Evolutionary conservation across 2,329 filamentous ascomycete genomes (phyloP).

Genomic region (Neonectria neomacrospora): DNA sequence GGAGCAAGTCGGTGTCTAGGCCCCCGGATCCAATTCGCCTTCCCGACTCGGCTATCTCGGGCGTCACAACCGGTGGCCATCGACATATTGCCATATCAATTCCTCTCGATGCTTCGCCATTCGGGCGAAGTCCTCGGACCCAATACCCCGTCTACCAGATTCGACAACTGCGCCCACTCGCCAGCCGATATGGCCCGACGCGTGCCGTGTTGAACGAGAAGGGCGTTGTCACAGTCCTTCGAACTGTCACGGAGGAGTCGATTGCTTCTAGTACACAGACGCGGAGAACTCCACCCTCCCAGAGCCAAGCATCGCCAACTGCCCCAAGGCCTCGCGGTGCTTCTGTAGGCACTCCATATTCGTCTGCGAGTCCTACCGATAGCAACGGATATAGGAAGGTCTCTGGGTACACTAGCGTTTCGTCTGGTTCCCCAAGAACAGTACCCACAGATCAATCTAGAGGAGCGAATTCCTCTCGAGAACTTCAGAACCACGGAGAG

Average conservation of each 20-base stretch:
- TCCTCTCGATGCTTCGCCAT: slow-evolving; percentile 61
- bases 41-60: slow-evolving; percentile 66
- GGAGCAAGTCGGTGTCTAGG: slow-evolving; percentile 50
- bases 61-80: slow-evolving; percentile 63
- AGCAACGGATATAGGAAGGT: slow-evolving; percentile 30
- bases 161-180: slow-evolving; percentile 27
- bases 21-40: slow-evolving; percentile 52
- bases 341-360: slow-evolving; percentile 13
- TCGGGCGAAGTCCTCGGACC: slow-evolving; percentile 48
- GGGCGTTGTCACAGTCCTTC: slow-evolving; percentile 51
- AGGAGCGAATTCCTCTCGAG: slow-evolving; percentile 33
- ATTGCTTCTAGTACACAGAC: slow-evolving; percentile 21
- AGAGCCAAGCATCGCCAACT: slow-evolving; percentile 21
- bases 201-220: slow-evolving; percentile 50
- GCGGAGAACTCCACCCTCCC: slow-evolving; percentile 18
- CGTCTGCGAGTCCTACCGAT: slow-evolving; percentile 18
- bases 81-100: slow-evolving; percentile 72
- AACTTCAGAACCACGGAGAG: slow-evolving; percentile 27
- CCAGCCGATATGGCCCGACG: slow-evolving; percentile 39
- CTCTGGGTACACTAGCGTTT: slow-evolving; percentile 38
- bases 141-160: slow-evolving; percentile 49
- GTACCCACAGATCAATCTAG: slow-evolving; percentile 37
- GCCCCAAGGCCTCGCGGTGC: slow-evolving; percentile 18
- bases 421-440: slow-evolving; percentile 39
- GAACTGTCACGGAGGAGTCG: slow-evolving; percentile 45